These are phyloP conservation scores for Biscogniauxia mediterranea DNA, from an alignment of 2,329 filamentous ascomycete genomes.

Conservation along the genomic window DNA sequence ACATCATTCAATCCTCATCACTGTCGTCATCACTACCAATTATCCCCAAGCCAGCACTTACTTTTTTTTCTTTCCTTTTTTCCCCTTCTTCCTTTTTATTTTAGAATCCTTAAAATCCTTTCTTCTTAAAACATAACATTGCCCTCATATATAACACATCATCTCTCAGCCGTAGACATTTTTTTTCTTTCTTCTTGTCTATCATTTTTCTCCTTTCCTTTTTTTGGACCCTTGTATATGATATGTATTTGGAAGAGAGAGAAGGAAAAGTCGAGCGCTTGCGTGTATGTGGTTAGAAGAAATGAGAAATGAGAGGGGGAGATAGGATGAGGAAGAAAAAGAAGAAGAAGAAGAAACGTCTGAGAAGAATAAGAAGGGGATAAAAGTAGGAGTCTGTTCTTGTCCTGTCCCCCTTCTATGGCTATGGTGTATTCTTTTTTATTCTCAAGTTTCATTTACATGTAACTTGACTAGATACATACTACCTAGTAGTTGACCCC, in stretches of 20 bases:
- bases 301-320: too few relatives aligned
- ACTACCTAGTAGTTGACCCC: neutral
- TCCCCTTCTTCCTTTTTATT: neutral
- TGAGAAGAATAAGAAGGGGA: too few relatives aligned
- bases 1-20: neutral
- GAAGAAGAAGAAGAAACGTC: too few relatives aligned
- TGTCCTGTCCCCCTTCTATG: too few relatives aligned
- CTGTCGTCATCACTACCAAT: neutral
- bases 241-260: too few relatives aligned
- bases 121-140: neutral
- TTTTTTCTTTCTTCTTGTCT: neutral
- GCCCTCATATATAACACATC: neutral
- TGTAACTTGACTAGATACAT: neutral
- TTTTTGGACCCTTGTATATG: neutral
- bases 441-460: neutral
- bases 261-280: too few relatives aligned
- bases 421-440: neutral
- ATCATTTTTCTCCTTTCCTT: neutral
- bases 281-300: too few relatives aligned
- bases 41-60: neutral
- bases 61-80: neutral
- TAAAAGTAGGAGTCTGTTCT: neutral
- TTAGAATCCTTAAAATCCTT: neutral
- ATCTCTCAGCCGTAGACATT: neutral
- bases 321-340: too few relatives aligned